Conservation (phyloP, 208 protist species). For the Vickermania ingenoplastis region DNA sequence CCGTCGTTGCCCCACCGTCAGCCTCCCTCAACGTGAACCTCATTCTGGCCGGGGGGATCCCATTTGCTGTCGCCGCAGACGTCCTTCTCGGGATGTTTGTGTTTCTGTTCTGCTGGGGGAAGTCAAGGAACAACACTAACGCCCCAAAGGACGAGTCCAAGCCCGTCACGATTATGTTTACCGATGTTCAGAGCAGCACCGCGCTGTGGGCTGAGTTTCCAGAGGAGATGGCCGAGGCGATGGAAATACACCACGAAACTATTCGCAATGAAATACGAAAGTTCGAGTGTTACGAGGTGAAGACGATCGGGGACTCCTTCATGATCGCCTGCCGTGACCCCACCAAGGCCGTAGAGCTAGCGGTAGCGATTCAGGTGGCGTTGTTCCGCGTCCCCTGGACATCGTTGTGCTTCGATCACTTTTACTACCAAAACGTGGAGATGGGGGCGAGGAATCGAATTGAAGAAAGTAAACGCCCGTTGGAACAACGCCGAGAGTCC, state of each 20-base stretch:
- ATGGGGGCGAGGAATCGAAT: slow-evolving; percentile 6
- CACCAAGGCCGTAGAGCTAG: slow-evolving; percentile 26
- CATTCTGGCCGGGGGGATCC: no score
- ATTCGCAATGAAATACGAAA: slow-evolving; percentile 48
- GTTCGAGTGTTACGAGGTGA: slow-evolving; percentile 77
- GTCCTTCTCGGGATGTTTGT: neutral
- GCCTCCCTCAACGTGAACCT: no score
- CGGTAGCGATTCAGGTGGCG: slow-evolving; percentile 34
- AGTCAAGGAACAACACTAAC: slow-evolving; percentile 27
- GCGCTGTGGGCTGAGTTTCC: slow-evolving; percentile 61
- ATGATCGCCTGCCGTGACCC: slow-evolving; percentile 65
- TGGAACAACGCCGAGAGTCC: slow-evolving; percentile 10
- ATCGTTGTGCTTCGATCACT: slow-evolving; percentile 40
- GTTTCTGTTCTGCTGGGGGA: slow-evolving; percentile 9
- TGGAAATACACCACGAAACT: slow-evolving; percentile 55
- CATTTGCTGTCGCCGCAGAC: neutral
- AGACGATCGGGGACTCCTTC: slow-evolving; percentile 81
- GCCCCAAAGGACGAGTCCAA: slow-evolving; percentile 30
- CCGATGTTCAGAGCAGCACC: slow-evolving; percentile 74
- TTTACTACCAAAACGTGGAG: slow-evolving; percentile 9
- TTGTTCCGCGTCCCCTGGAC: slow-evolving; percentile 50
- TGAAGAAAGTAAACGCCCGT: slow-evolving; percentile 14
- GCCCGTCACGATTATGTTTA: slow-evolving; percentile 62
- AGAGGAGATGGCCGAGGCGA: slow-evolving; percentile 47
- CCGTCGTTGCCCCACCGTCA: no score